phyloP scores from a whole-genome alignment of 2,329 filamentous ascomycete species.

The Massarina eburnea region DNA sequence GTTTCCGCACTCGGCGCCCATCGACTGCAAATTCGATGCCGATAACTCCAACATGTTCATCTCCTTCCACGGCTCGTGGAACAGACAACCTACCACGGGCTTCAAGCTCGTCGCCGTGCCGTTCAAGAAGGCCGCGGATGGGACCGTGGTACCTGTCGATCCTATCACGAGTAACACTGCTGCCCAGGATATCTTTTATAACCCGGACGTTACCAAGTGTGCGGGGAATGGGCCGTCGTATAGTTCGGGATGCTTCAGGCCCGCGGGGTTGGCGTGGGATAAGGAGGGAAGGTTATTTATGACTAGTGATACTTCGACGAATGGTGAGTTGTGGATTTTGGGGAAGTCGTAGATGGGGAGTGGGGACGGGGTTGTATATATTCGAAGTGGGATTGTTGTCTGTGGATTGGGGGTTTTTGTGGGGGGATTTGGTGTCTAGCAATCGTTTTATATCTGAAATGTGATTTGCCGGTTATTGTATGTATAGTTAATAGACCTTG shows the following conservation, averaged over 20 bases:
- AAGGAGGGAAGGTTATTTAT: slow-evolving; percentile 59
- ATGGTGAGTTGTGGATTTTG: slow-evolving; percentile 36
- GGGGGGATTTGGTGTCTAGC: no score
- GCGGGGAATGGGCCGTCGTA: slow-evolving; percentile 43
- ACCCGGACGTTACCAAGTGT: slow-evolving; percentile 55
- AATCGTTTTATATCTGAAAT: no score
- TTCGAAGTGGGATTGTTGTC: neutral
- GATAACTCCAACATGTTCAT: slow-evolving; percentile 62
- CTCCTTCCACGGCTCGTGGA: slow-evolving; percentile 71
- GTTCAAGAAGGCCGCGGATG: slow-evolving; percentile 45
- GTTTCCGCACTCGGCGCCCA: slow-evolving; percentile 68
- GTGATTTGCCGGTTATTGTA: no score
- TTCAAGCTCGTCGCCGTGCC: slow-evolving; percentile 53
- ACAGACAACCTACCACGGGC: slow-evolving; percentile 50
- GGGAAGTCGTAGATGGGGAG: slow-evolving; percentile 25
- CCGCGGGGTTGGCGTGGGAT: slow-evolving; percentile 58
- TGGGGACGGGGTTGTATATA: neutral
- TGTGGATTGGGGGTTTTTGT: neutral
- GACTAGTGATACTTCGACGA: slow-evolving; percentile 52
- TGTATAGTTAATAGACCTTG: no score
- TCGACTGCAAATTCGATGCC: slow-evolving; percentile 68
- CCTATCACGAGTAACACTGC: slow-evolving; percentile 50
- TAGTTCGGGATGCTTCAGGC: slow-evolving; percentile 58
- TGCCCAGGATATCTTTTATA: slow-evolving; percentile 58
- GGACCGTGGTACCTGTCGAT: slow-evolving; percentile 43